Base-by-base conservation (phyloP, 2,329 filamentous ascomycete species). In the Colletotrichum tofieldiae region DNA sequence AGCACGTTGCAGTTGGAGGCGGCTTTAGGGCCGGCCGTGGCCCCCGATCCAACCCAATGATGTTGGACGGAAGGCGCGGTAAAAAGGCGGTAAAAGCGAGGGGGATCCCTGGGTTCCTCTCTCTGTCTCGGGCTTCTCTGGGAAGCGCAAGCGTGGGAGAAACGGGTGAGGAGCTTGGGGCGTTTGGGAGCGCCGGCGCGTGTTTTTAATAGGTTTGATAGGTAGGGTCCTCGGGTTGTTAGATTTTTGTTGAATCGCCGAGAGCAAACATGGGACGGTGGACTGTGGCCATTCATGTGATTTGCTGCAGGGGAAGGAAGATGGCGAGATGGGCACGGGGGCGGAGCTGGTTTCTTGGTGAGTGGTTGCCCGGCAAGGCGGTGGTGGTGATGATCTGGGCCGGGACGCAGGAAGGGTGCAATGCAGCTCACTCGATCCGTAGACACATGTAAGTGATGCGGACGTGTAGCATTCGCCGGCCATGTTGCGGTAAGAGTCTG, bases 51-150 rank as follows among this genome's bases (percentile, higher is more conserved):
- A 35, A 37, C 43, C 71, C 61, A 73, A 73, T 71, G 47, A 47
- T 45, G 43, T 26, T 56, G 18, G 29, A 63, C 35, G 67, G 16
- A 29, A 58, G 51, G 49, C 60, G 67, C 47, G 56, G 39, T 37
- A 35, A 71, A 73, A 73, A 67, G 71, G 71, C 71, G 71, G 71
- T 73, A 73, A 73, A 73, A 29, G 61, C 23, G 39, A 61, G 54
- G 43, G 37, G 49, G 29, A 52, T 58, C 35, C 62, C 37, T 58
- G 67, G 39, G 37, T 62, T 37, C 23, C 23, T 32, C 29, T 51
- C 12, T 39, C 32, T 62, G 60, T 64, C 70, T 69, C 59, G 65
- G 69, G 65, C 35, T 52, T 49, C 47, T 67, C 6, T 29, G 11
- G 56, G 23, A n/a, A 63, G 35, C 35, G 41, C 29, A 39, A 54